Percentiles rank a stretch among this genome's conserved stretches.
These are phyloP conservation scores for Trichosphaerium sp. DNA, from an alignment of 78 protist species.

Conservation along the genomic window DNA sequence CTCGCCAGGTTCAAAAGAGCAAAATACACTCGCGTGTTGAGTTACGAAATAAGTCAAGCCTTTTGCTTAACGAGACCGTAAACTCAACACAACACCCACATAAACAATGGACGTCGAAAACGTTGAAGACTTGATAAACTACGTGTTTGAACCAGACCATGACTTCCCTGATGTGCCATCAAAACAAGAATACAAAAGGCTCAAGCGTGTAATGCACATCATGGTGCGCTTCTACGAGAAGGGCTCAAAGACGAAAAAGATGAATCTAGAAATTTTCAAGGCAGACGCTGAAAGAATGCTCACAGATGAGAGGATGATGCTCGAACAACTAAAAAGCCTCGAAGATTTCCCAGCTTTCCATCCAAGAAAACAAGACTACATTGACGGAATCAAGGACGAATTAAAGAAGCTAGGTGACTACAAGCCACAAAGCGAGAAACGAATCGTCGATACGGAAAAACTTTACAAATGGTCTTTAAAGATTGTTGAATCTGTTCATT, in stretches of 20 bases:
- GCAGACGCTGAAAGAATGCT: background rate
- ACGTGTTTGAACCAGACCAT: too few relatives aligned
- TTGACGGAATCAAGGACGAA: slow-evolving; percentile 22
- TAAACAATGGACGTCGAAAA: too few relatives aligned
- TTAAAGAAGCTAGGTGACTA: background rate
- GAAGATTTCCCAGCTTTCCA: slow-evolving; percentile 28
- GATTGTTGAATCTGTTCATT: slow-evolving; percentile 37
- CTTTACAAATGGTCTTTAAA: slow-evolving; percentile 33
- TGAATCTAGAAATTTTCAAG: background rate
- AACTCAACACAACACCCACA: too few relatives aligned
- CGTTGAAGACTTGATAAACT: too few relatives aligned
- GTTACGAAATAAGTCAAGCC: too few relatives aligned
- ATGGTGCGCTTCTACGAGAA: slow-evolving; percentile 39
- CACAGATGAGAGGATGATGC: slow-evolving; percentile 13
- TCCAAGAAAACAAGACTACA: slow-evolving; percentile 48
- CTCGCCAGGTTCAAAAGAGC: too few relatives aligned
- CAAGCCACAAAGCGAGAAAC: slow-evolving; percentile 8
- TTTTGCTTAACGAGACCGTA: too few relatives aligned
- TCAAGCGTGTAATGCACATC: slow-evolving; percentile 45
- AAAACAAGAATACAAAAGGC: slow-evolving; percentile 42
- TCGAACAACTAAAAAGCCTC: slow-evolving; percentile 14
- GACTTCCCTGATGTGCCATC: slow-evolving; percentile 49
- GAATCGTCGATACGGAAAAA: slow-evolving; percentile 6
- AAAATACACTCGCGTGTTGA: too few relatives aligned
- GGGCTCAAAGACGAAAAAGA: background rate